Evolutionary conservation across 2,329 filamentous ascomycete species (phyloP).

Genomic region (Elsinoe fawcettii): DNA sequence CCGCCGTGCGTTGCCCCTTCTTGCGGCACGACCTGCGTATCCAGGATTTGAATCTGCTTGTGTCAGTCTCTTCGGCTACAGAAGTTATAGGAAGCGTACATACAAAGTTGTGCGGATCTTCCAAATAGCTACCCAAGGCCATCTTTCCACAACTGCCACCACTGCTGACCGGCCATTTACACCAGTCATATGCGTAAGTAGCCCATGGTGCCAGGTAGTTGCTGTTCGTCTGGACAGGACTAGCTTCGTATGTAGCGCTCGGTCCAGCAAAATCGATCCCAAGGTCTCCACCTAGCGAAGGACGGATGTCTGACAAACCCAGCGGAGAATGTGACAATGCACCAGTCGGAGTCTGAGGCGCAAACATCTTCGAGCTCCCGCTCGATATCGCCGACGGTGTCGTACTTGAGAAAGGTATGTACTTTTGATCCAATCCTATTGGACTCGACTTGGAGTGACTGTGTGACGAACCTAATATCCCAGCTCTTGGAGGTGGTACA

Average conservation of each 20-base stretch:
- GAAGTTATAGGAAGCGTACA: constrained; percentile 27
- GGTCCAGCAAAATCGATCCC: constrained; percentile 58
- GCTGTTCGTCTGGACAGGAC: constrained; percentile 64
- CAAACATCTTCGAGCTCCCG: constrained; percentile 22
- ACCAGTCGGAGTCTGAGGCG: constrained; percentile 47
- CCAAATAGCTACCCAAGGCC: constrained; percentile 89
- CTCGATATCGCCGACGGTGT: constrained; percentile 29
- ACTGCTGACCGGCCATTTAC: constrained; percentile 82
- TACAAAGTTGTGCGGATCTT: constrained; percentile 98
- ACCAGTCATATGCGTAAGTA: constrained; percentile 97
- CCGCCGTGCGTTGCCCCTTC: constrained; percentile 60
- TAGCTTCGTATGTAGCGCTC: constrained; percentile 53
- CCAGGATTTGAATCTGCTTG: constrained; percentile 85
- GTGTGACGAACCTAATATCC: constrained; percentile 59
- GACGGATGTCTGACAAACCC: constrained; percentile 84
- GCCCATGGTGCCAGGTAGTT: constrained; percentile 94
- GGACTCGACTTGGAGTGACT: constrained; percentile 82
- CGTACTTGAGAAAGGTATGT: constrained; percentile 57
- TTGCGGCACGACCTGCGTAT: constrained; percentile 70
- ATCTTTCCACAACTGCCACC: constrained; percentile 74
- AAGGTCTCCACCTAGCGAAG: constrained; percentile 72
- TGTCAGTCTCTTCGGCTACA: background rate
- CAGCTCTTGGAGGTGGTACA: constrained; percentile 56
- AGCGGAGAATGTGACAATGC: constrained; percentile 76
- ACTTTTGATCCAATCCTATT: constrained; percentile 54